phyloP scores from a whole-genome alignment of 129 eudicot genomes.

The carrot (Daucus carota) region DH1_v3.0 NC_030385.2:45192001-45192500 shows the following conservation, averaged over 20 bases:
- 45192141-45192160: slow-evolving; percentile 12
- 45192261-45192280: slow-evolving; percentile 19
- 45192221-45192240: slow-evolving; percentile 15
- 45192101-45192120: slow-evolving; percentile 16
- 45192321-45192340: slow-evolving; percentile 38
- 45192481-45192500: slow-evolving; percentile 9
- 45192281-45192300: slow-evolving; percentile 35
- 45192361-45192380: slow-evolving; percentile 70
- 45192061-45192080: slow-evolving; percentile 19
- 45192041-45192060: slow-evolving; percentile 26
- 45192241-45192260: slow-evolving; percentile 12
- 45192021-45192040: slow-evolving; percentile 45
- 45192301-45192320: slow-evolving; percentile 38
- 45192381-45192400: slow-evolving; percentile 67
- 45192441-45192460: slow-evolving; percentile 17
- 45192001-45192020: slow-evolving; percentile 91
- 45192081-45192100: slow-evolving; percentile 22
- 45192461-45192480: slow-evolving; percentile 19
- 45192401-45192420: slow-evolving; percentile 37
- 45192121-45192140: slow-evolving; percentile 10
- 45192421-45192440: slow-evolving; percentile 34
- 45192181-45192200: slow-evolving; percentile 26
- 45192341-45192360: slow-evolving; percentile 55
- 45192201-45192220: slow-evolving; percentile 6
- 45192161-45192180: slow-evolving; percentile 18